Evolutionary conservation across 306 rosid species (phyloP), one percentile per base, ranked within the genome.

Genomic region (Spatholobus suberectus): DNA sequence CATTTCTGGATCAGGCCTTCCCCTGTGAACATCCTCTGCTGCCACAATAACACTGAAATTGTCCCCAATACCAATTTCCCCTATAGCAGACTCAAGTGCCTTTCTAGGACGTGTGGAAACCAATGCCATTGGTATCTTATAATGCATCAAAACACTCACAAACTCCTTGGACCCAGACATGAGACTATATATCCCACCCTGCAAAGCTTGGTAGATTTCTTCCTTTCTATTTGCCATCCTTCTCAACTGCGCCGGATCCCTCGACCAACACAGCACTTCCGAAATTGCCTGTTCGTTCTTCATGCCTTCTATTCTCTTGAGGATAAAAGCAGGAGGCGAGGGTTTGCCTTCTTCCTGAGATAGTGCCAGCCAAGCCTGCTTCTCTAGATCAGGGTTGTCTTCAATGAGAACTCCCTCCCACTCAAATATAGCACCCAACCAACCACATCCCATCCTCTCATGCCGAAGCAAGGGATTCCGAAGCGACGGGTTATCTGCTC

Each of bases 1-100:
- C 98, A 96, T 96, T 82, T 96, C 99, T 20, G 98, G 99, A 84
- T 96, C 97, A 75, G 97, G 99, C 82, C 94, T 96, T 27, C 98
- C 99, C 90, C 97, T 87, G 43, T 94, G 87, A 79, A 91, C 99
- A 91, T 96, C 99, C 85, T 94, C 99, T 4, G 97, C 97, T 3
- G 94, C 93, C 32, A 94, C 92, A 83, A 94, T 76, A 43, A 94
- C 98, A 74, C 85, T 89, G 88, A 96, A 96, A 81, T 52, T 87
- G 21, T 85, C 95, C 79, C 78, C 93, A 59, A 96, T 89, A 2
- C 99, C 97, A 24, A 94, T 81, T 11, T 73, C 87, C 80, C 96
- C 95, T 7, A 96, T 82, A 15, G 97, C 99, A 74, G 86, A 81
- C 85, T 94, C 95, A 0, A 96, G 89, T 44, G 87, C 76, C 79